A percentile compares a stretch with the other conserved stretches of the same genome.
These are phyloP conservation scores for Ophiostoma sp. DNA, from an alignment of 2,329 filamentous ascomycete genomes.

Conservation along the genomic window DNA sequence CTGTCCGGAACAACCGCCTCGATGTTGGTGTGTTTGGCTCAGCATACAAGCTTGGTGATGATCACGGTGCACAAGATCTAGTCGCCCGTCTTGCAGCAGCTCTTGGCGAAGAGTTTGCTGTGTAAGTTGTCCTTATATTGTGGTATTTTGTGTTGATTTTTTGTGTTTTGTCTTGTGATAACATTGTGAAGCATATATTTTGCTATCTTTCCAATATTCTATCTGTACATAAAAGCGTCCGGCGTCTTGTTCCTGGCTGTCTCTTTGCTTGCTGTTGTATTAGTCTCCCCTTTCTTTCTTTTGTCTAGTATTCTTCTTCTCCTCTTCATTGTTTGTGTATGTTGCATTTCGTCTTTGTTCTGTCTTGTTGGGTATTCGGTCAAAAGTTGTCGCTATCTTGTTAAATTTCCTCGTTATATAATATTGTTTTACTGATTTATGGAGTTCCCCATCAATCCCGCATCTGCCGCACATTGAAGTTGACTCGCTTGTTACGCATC, in stretches of 20 bases:
- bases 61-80: conserved; percentile 2
- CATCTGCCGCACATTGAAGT: conserved; percentile 91
- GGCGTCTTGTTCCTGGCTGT: background rate
- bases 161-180: background rate
- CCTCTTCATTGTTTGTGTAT: background rate
- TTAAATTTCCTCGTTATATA: background rate
- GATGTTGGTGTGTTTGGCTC: conserved; percentile 29
- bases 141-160: background rate
- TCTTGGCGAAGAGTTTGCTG: background rate
- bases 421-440: background rate
- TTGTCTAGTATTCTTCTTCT: background rate
- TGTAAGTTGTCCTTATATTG: background rate
- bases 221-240: background rate
- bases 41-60: conserved; percentile 11
- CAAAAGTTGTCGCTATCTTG: background rate
- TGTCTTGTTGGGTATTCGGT: background rate
- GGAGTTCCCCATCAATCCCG: conserved; percentile 39
- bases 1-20: conserved; percentile 21
- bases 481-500: conserved; percentile 84
- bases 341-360: background rate
- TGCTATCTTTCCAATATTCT: background rate
- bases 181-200: background rate
- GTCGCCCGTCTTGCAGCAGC: conserved; percentile 7
- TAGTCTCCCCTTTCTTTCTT: background rate
- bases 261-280: background rate